A percentile compares a stretch with the other conserved stretches of the same genome.
These are phyloP conservation scores for Circinella minor DNA, from an alignment of 371 early-diverging fungal species.

Conservation along the genomic window DNA sequence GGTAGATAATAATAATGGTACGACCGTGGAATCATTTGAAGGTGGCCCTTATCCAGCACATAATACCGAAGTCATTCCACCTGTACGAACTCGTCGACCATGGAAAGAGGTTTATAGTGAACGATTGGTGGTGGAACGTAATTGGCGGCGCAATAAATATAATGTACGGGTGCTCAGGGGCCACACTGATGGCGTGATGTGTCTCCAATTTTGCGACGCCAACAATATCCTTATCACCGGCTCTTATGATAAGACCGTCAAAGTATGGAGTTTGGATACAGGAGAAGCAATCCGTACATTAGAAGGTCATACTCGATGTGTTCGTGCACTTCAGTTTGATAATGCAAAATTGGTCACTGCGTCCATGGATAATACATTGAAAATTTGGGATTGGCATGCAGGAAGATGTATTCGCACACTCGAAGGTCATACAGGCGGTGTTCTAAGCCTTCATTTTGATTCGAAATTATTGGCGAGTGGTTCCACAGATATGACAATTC, in stretches of 20 bases:
- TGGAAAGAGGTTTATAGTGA: slow-evolving; percentile 90
- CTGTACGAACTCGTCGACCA: slow-evolving; percentile 41
- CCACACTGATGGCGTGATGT: slow-evolving; percentile 89
- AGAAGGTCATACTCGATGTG: slow-evolving; percentile 86
- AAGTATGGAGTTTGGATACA: slow-evolving; percentile 83
- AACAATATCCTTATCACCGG: slow-evolving; percentile 78
- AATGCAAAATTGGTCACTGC: slow-evolving; percentile 85
- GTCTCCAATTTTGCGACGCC: slow-evolving; percentile 84
- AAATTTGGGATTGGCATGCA: slow-evolving; percentile 95
- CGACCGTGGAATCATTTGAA: slow-evolving; percentile 13
- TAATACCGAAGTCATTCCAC: not conserved
- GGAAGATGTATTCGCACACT: slow-evolving; percentile 88
- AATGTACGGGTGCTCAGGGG: slow-evolving; percentile 62
- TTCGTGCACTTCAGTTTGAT: slow-evolving; percentile 89
- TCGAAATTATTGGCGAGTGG: slow-evolving; percentile 83
- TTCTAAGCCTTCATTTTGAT: slow-evolving; percentile 88
- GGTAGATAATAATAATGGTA: not conserved
- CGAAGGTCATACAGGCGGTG: slow-evolving; percentile 84
- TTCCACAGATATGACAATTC: slow-evolving; percentile 85
- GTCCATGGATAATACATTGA: slow-evolving; percentile 92
- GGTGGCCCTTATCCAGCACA: not conserved
- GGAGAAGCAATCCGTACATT: slow-evolving; percentile 72
- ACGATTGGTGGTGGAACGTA: slow-evolving; percentile 80
- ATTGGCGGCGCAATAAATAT: slow-evolving; percentile 84
- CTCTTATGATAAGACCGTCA: slow-evolving; percentile 82